Evolutionary conservation across 495 filamentous ascomycete species (phyloP), one percentile per base, ranked within the genome.

Genomic region (Hypoxylon intermedium): DNA sequence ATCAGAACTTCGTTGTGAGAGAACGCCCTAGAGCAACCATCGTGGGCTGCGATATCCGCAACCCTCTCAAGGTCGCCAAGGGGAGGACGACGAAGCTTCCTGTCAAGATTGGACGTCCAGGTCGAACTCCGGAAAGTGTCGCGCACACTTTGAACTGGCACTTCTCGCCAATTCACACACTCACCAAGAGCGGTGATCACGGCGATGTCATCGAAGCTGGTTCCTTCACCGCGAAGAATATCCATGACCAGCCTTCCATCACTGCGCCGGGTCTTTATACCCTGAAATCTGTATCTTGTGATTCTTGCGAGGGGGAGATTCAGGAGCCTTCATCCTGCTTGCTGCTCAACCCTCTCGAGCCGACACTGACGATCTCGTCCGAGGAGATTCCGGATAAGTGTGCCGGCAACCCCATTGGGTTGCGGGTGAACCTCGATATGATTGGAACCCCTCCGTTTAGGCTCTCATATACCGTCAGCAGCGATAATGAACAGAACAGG

Each of bases 361-460:
- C 94, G 20, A 85, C 87, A 30, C 61, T 98, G 49, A 75, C 83
- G 4, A 77, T 98, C 31, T 82, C 78, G 36, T 74, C 85, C 1
- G 88, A 96, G 63, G 87, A 91, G 63, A 90, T 98, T 26, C 87
- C 88, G 33, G 94, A 98, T 69, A 96, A 93, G 63, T 98, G 94
- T 73, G 93, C 92, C 33, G 90, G 92, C 43, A 96, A 90, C 65
- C 90, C 93, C 0, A 89, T 98, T 59, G 94, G 94, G 18, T 79
- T 98, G 31, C 81, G 87, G 9, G 90, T 98, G 18, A 89, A 92
- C 63, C 75, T 98, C 37, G 90, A 97, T 59, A 74, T 98, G 36
- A 86, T 90, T 18, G 94, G 94, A 26, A 95, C 92, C 0, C 94
- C 94, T 47, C 92, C 92, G 4, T 98, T 98, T 75, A 74, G 78